Evolutionary conservation across 176 grass and related monocot genomes (phyloP).

Genomic region (Oryza glumipatula): DNA sequence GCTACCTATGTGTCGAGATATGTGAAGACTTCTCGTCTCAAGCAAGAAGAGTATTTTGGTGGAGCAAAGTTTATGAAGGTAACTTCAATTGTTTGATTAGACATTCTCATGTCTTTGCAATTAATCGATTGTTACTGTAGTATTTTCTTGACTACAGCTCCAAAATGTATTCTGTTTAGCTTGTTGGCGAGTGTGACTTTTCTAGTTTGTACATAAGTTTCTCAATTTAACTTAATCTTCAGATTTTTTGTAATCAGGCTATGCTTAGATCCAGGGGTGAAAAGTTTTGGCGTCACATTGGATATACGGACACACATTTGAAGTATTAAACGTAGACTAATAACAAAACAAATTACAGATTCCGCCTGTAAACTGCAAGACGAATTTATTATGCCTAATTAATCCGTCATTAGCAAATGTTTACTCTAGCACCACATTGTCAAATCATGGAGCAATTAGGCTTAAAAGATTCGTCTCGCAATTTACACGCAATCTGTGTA

Average conservation of each 20-base stretch:
- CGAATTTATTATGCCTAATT: too few species aligned
- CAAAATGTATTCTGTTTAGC: not conserved
- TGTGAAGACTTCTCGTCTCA: constrained; percentile 84
- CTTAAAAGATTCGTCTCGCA: too few species aligned
- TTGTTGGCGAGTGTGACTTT: not conserved
- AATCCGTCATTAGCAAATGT: too few species aligned
- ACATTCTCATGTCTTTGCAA: not conserved
- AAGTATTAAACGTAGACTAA: too few species aligned
- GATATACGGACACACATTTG: too few species aligned
- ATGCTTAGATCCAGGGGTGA: too few species aligned
- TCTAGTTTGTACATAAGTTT: not conserved
- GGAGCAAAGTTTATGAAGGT: constrained; percentile 96
- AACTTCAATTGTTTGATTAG: not conserved
- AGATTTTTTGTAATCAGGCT: constrained; percentile 1
- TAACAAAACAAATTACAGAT: too few species aligned
- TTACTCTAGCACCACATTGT: too few species aligned
- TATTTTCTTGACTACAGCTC: not conserved
- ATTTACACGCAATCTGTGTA: too few species aligned
- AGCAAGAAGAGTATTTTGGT: constrained; percentile 95
- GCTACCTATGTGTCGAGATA: constrained; percentile 95
- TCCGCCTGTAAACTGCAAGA: too few species aligned
- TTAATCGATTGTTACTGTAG: constrained; percentile 7
- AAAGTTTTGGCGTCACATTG: too few species aligned
- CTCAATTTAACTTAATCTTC: not conserved
- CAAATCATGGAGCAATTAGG: too few species aligned